Evolutionary conservation across 371 early-diverging fungal genomes (phyloP).

Genomic region (Rhizopus delemar): DNA sequence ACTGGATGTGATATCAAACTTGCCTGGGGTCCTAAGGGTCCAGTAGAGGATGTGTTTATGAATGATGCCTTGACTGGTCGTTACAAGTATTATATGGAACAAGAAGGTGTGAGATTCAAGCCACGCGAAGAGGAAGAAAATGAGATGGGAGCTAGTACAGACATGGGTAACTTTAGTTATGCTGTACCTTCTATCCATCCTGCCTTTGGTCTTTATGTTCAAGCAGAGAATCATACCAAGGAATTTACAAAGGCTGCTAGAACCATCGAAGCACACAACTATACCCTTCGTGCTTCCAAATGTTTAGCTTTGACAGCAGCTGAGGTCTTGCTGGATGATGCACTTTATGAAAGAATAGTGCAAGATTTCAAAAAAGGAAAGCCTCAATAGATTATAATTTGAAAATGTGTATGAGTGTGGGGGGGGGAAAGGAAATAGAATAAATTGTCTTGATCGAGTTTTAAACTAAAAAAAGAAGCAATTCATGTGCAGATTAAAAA

Average conservation of each 20-base stretch:
- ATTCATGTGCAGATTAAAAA: too few species aligned
- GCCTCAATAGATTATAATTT: neutral
- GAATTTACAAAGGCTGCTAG: conserved; percentile 62
- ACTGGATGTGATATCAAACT: conserved; percentile 65
- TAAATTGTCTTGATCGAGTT: too few species aligned
- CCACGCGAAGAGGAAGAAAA: conserved; percentile 42
- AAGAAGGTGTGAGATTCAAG: conserved; percentile 36
- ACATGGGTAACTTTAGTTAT: conserved; percentile 69
- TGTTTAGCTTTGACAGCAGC: conserved; percentile 34
- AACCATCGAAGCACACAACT: conserved; percentile 59
- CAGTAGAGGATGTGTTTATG: conserved; percentile 37
- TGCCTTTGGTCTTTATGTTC: conserved; percentile 16
- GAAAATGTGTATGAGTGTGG: too few species aligned
- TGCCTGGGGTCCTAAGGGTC: conserved; percentile 33
- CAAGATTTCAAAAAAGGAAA: conserved; percentile 28
- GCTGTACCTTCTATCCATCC: conserved; percentile 25
- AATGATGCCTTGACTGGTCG: conserved; percentile 57
- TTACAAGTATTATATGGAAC: conserved; percentile 53
- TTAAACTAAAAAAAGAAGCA: too few species aligned
- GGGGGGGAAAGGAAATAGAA: too few species aligned
- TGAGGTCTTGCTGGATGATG: conserved; percentile 21
- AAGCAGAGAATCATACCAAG: conserved; percentile 13
- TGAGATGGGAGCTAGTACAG: conserved; percentile 54
- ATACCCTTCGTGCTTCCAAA: conserved; percentile 52
- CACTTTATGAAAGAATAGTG: conserved; percentile 21